Percentiles rank a stretch among this genome's conserved stretches.
phyloP scores from a whole-genome alignment of 371 early-diverging fungal species.

The Rhizopus delemar region DNA sequence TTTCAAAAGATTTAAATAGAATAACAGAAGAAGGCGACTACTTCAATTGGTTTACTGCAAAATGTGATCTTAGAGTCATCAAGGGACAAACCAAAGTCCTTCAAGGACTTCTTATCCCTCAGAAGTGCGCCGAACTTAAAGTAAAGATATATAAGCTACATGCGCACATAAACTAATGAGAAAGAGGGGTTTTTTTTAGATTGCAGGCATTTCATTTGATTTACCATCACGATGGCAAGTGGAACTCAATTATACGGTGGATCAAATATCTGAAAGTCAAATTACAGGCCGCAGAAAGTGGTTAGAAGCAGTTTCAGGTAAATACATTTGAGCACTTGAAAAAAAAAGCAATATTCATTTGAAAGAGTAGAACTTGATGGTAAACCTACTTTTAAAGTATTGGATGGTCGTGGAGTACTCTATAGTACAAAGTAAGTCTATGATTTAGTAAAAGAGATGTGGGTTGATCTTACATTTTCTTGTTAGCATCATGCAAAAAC shows the following conservation, averaged over 20 bases:
- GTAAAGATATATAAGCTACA: slow-evolving; percentile 23
- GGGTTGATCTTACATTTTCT: neutral
- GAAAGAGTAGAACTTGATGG: neutral
- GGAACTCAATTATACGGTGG: slow-evolving; percentile 48
- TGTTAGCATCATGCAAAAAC: slow-evolving; percentile 61
- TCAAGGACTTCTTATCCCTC: slow-evolving; percentile 64
- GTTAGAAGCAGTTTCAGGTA: slow-evolving; percentile 26
- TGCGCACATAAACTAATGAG: neutral
- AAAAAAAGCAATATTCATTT: too few relatives aligned
- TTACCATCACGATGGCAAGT: slow-evolving; percentile 46
- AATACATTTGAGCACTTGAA: neutral
- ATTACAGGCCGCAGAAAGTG: slow-evolving; percentile 26
- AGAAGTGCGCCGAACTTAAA: slow-evolving; percentile 63
- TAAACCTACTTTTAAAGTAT: slow-evolving; percentile 34
- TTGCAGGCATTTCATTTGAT: slow-evolving; percentile 47
- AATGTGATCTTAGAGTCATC: slow-evolving; percentile 48
- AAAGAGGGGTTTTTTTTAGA: slow-evolving; percentile 22
- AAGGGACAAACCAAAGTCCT: slow-evolving; percentile 62
- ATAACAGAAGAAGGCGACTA: slow-evolving; percentile 28
- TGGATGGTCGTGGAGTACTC: slow-evolving; percentile 62
- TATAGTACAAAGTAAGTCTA: slow-evolving; percentile 45
- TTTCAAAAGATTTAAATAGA: slow-evolving; percentile 13
- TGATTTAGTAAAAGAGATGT: neutral
- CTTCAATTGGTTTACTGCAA: slow-evolving; percentile 28
- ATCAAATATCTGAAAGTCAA: slow-evolving; percentile 27